phyloP scores from a whole-genome alignment of 2,329 filamentous ascomycete species.

The Stachybotrys elegans region DNA sequence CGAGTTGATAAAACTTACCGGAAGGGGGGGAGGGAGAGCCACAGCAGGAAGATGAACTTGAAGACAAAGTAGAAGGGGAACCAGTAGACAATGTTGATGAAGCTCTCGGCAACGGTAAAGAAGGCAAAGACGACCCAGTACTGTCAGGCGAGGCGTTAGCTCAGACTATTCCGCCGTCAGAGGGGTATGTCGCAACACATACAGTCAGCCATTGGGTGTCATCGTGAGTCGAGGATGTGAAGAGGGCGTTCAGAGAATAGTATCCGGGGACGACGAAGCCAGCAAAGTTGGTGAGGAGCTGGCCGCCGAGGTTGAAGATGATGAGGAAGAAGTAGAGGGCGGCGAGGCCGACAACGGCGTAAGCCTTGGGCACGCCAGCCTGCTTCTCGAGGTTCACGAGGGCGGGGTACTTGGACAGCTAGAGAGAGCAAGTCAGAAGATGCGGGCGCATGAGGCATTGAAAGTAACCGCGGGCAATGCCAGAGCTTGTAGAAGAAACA shows the following conservation, averaged over 20 bases:
- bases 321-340: conserved; percentile 87
- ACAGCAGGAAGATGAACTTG: conserved; percentile 96
- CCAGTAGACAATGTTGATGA: conserved; percentile 84
- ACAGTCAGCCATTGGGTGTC: conserved; percentile 79
- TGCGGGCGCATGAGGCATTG: conserved; percentile 11
- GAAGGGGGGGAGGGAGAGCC: conserved; percentile 95
- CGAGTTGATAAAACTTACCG: too few relatives aligned
- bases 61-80: conserved; percentile 99
- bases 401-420: conserved; percentile 82
- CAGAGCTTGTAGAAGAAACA: conserved; percentile 11
- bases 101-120: conserved; percentile 78
- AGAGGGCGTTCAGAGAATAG: conserved; percentile 77
- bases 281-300: conserved; percentile 81
- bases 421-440: conserved; percentile 2
- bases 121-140: conserved; percentile 87
- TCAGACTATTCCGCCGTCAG: too few relatives aligned
- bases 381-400: conserved; percentile 85
- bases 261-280: conserved; percentile 80
- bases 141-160: too few relatives aligned
- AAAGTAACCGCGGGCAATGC: conserved; percentile 3
- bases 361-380: conserved; percentile 78
- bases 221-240: conserved; percentile 65
- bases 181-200: too few relatives aligned
- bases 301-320: conserved; percentile 86
- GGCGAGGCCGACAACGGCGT: conserved; percentile 69